Conservation (phyloP, 2,329 filamentous ascomycete species). For the Allantophomopsis lycopodina region DNA sequence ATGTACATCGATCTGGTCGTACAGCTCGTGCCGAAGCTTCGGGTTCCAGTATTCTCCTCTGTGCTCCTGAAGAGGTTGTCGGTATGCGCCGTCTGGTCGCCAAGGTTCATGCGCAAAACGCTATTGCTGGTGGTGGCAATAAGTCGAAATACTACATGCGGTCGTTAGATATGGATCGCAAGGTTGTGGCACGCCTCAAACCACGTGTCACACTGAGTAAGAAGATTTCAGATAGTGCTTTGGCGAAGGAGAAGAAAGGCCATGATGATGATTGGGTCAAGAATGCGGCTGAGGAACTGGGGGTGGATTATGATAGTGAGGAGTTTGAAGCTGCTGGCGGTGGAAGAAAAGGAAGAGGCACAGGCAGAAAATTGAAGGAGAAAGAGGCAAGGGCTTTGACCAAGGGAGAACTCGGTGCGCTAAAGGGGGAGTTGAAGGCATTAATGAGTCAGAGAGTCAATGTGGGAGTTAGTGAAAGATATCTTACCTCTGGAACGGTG, state of each 20-base stretch:
- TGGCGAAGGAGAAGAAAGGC: slow-evolving; percentile 78
- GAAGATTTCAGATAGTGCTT: slow-evolving; percentile 65
- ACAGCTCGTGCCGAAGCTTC: slow-evolving; percentile 72
- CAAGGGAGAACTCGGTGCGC: slow-evolving; percentile 58
- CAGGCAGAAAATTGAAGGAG: slow-evolving; percentile 61
- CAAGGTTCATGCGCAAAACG: slow-evolving; percentile 64
- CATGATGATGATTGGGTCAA: slow-evolving; percentile 78
- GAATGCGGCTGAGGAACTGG: slow-evolving; percentile 78
- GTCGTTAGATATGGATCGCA: slow-evolving; percentile 72
- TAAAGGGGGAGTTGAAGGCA: slow-evolving; percentile 60
- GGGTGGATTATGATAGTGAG: slow-evolving; percentile 85
- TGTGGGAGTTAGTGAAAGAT: slow-evolving; percentile 74
- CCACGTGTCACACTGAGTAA: slow-evolving; percentile 73
- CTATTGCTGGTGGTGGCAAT: slow-evolving; percentile 21
- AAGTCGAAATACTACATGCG: slow-evolving; percentile 56
- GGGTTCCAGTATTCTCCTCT: slow-evolving; percentile 78
- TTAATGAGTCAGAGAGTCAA: slow-evolving; percentile 66
- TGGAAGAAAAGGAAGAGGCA: slow-evolving; percentile 52
- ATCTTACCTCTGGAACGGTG: slow-evolving; percentile 73
- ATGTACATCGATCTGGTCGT: slow-evolving; percentile 89
- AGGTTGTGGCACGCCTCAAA: slow-evolving; percentile 62
- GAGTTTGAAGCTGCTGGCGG: slow-evolving; percentile 56
- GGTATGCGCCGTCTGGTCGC: slow-evolving; percentile 72
- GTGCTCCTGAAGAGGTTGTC: slow-evolving; percentile 78
- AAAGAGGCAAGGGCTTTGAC: slow-evolving; percentile 51